Base-by-base conservation (phyloP, 164 flowering plant species). In the Kalanchoe fedtschenkoi region DNA sequence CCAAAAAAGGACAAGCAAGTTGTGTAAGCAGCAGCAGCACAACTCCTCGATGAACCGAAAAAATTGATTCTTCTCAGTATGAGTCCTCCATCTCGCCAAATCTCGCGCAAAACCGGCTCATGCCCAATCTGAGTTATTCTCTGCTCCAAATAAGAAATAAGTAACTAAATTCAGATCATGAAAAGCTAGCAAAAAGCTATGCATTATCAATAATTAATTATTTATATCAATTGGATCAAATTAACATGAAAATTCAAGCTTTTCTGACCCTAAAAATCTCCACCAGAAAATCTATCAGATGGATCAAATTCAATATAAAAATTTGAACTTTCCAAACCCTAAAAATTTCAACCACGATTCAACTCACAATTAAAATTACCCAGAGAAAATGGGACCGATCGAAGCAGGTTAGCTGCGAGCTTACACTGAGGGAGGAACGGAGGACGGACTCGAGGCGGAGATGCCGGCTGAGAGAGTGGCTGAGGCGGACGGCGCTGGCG, bases 1-100 rank as follows among this genome's bases (percentile, higher is more conserved):
- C 72, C 64, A 62, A 80, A 83, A 68, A 80, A 76, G 58, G 64
- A 77, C 10, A 82, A 67, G 65, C 69, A 77, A 60, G 77, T 66
- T 64, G 81, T 66, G 58, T 51, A 69, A 29, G 76, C 17, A 34
- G 70, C 54, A 19, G 83, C 62, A 34, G 77, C 59, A 43, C 64
- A 54, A 72, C 66, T 75, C 47, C 56, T 44, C 21, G 78, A 63
- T 53, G 72, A 62, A 34, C 67, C 72, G 34, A 76, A 63, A 66
- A 76, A 71, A 60, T 64, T 32, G 33, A 64, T 24, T 55, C 77
- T 70, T 22, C 76, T 67, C 58, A 75, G 64, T 26, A 64, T 66
- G 42, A 69, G 54, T 58, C 68, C 62, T 24, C 64, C 69, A 69
- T 62, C 72, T 51, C 21, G 60, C 76, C 76, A 76, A 1, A 60